Conservation (phyloP, 2,329 filamentous ascomycete species). For the Colletotrichum sp. region DNA sequence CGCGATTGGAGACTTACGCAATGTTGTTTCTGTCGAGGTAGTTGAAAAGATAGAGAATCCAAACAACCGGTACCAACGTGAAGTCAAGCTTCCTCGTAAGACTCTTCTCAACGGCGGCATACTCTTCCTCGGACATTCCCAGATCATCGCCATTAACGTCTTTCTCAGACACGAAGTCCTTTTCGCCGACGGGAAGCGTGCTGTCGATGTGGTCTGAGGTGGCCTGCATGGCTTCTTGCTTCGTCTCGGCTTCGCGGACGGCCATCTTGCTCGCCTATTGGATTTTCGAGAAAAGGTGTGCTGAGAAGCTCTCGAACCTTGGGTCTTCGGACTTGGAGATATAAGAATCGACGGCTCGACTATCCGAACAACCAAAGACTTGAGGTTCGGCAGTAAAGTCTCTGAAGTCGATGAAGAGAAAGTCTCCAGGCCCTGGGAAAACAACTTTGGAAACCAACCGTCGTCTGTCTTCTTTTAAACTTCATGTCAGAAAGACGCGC, state of each 20-base stretch:
- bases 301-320: too few relatives aligned
- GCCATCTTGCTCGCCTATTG: not conserved
- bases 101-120: not conserved
- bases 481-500: not conserved
- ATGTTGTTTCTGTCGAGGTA: slow-evolving; percentile 8
- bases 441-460: not conserved
- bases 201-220: not conserved
- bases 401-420: not conserved
- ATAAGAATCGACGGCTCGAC: not conserved
- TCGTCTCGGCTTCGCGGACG: not conserved
- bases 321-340: too few relatives aligned
- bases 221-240: not conserved
- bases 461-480: not conserved
- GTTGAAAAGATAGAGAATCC: slow-evolving; percentile 7
- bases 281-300: not conserved
- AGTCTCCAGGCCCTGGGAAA: not conserved
- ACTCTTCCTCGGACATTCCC: not conserved
- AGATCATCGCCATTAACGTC: not conserved
- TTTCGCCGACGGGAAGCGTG: not conserved
- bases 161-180: not conserved
- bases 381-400: not conserved
- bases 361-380: accelerated
- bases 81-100: slow-evolving; percentile 26
- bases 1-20: slow-evolving; percentile 2
- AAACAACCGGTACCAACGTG: slow-evolving; percentile 23